Evolutionary conservation across 169 alveolate species (phyloP).

Genomic region (Cystoisospora suis): DNA sequence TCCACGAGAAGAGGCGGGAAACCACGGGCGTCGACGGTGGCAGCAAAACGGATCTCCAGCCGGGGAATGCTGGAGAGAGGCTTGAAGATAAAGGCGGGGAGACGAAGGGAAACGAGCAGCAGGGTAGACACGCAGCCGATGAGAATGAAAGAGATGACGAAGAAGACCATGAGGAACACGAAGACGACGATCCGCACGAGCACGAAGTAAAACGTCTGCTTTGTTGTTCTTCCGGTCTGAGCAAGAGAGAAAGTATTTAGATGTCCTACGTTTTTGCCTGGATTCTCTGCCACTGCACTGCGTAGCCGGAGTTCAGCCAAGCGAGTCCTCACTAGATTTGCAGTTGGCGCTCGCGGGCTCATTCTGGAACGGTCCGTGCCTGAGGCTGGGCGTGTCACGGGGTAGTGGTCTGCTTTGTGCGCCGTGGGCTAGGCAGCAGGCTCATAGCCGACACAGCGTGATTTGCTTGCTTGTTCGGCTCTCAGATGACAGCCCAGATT

Average conservation of each 20-base stretch:
- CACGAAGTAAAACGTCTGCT: constrained; percentile 17
- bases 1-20: neutral
- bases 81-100: neutral
- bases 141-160: constrained; percentile 31
- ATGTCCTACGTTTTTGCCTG: too few relatives aligned
- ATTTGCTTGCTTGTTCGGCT: neutral
- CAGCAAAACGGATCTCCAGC: neutral
- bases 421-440: too few relatives aligned
- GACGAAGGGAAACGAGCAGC: neutral
- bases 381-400: too few relatives aligned
- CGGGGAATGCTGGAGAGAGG: neutral
- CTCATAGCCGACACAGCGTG: too few relatives aligned
- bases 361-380: too few relatives aligned
- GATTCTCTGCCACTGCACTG: too few relatives aligned
- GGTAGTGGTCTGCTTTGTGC: too few relatives aligned
- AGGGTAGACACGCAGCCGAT: neutral
- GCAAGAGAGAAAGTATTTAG: too few relatives aligned
- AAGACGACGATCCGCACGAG: constrained; percentile 56
- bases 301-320: too few relatives aligned
- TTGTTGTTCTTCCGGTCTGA: too few relatives aligned
- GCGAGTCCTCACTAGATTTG: too few relatives aligned
- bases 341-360: too few relatives aligned
- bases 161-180: constrained; percentile 60
- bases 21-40: neutral
- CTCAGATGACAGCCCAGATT: constrained; percentile 71